These are phyloP conservation scores for Albizia julibrissin DNA, from an alignment of 306 rosid genomes.

Conservation along the genomic window DNA sequence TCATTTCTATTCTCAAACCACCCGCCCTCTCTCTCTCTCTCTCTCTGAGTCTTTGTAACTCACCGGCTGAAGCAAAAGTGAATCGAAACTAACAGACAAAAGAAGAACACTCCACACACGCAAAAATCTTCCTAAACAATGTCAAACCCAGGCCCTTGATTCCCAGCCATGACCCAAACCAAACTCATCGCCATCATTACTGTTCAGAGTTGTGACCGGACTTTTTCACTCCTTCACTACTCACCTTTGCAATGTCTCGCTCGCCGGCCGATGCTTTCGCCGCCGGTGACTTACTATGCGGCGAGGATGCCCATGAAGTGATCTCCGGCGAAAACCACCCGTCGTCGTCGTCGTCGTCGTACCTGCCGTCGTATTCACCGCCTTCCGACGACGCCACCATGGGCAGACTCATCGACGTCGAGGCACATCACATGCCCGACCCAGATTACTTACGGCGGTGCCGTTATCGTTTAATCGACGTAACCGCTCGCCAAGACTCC, in stretches of 20 bases:
- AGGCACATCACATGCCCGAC: conserved; percentile 47
- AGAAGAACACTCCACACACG: conserved; percentile 11
- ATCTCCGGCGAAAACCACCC: conserved; percentile 18
- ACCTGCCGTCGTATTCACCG: not conserved
- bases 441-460: conserved; percentile 44
- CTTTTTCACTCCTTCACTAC: not conserved
- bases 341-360: not conserved
- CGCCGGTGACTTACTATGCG: conserved; percentile 31
- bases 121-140: not conserved
- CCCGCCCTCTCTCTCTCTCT: not conserved
- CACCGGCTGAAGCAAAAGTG: not conserved
- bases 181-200: not conserved
- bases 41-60: not conserved
- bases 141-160: conserved; percentile 35
- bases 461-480: conserved; percentile 49
- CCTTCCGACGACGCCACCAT: conserved; percentile 26
- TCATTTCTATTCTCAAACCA: not conserved
- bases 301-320: conserved; percentile 24
- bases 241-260: conserved; percentile 27
- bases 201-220: not conserved
- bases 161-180: conserved; percentile 40
- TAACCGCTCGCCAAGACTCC: conserved; percentile 60
- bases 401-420: conserved; percentile 32
- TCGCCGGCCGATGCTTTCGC: conserved; percentile 27
- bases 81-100: conserved; percentile 32